Conservation (phyloP, 768 basidiomycete genomes). For the Collybia mongolica region DNA sequence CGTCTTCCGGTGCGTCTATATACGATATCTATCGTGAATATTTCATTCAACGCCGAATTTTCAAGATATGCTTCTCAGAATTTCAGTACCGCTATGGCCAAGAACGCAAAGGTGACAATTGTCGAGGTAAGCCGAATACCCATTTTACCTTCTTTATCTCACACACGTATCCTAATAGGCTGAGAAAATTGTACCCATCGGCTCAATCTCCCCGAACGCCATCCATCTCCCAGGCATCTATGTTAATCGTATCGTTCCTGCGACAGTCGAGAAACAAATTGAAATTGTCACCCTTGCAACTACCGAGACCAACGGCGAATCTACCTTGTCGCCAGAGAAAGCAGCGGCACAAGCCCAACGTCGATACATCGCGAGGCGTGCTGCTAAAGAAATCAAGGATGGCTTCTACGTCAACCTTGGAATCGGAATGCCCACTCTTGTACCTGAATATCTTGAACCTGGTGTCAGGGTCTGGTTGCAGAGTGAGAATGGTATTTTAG, state of each 20-base stretch:
- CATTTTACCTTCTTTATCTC: neutral
- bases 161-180: conserved; percentile 44
- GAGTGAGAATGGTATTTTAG: conserved; percentile 88
- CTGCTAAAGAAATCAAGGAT: conserved; percentile 86
- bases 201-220: conserved; percentile 75
- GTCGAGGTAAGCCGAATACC: conserved; percentile 61
- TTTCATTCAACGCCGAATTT: neutral
- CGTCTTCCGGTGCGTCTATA: conserved; percentile 68
- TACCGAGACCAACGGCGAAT: conserved; percentile 28
- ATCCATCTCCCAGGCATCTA: conserved; percentile 86
- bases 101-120: conserved; percentile 86
- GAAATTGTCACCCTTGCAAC: conserved; percentile 72
- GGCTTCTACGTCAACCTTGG: conserved; percentile 89
- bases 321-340: conserved; percentile 44
- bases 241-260: conserved; percentile 83
- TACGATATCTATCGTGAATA: neutral
- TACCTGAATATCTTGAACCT: conserved; percentile 73
- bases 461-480: conserved; percentile 86
- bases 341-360: conserved; percentile 53
- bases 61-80: conserved; percentile 83
- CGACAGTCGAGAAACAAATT: conserved; percentile 74
- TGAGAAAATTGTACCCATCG: conserved; percentile 84
- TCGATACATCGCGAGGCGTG: conserved; percentile 79
- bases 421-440: conserved; percentile 89
- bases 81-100: conserved; percentile 85